phyloP scores from a whole-genome alignment of 2,329 filamentous ascomycete species.

The Paraphaeosphaeria minitans region DNA sequence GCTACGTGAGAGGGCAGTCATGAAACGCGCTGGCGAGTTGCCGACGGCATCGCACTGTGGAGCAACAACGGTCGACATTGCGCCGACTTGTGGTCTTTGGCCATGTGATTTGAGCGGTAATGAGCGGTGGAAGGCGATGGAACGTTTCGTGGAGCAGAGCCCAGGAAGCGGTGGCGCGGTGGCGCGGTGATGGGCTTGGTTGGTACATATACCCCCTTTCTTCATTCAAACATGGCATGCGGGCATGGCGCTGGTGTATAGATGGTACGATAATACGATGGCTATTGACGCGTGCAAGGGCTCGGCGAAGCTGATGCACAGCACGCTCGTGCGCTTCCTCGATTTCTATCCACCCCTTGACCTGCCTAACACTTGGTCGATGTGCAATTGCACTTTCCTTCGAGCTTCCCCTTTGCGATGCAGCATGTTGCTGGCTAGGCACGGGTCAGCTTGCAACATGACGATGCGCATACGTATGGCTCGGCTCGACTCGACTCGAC shows the following conservation, averaged over 20 bases:
- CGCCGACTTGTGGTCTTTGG: not conserved
- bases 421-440: not conserved
- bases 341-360: too few species aligned
- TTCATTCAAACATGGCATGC: not conserved
- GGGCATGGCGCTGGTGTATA: not conserved
- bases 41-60: not conserved
- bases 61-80: not conserved
- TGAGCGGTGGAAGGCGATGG: not conserved
- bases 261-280: not conserved
- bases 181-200: not conserved
- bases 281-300: not conserved
- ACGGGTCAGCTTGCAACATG: not conserved
- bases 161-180: not conserved
- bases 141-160: not conserved
- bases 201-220: constrained; percentile 3
- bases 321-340: too few species aligned
- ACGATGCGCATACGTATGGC: too few species aligned
- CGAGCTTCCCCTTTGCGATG: not conserved
- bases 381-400: not conserved
- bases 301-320: too few species aligned
- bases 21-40: not conserved
- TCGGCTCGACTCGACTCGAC: too few species aligned
- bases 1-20: not conserved
- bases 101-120: not conserved
- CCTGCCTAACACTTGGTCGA: not conserved